A percentile compares a stretch with the other conserved stretches of the same genome.
Evolutionary conservation across 495 filamentous ascomycete species (phyloP).

Genomic region (Beverwykella pulmonaria): DNA sequence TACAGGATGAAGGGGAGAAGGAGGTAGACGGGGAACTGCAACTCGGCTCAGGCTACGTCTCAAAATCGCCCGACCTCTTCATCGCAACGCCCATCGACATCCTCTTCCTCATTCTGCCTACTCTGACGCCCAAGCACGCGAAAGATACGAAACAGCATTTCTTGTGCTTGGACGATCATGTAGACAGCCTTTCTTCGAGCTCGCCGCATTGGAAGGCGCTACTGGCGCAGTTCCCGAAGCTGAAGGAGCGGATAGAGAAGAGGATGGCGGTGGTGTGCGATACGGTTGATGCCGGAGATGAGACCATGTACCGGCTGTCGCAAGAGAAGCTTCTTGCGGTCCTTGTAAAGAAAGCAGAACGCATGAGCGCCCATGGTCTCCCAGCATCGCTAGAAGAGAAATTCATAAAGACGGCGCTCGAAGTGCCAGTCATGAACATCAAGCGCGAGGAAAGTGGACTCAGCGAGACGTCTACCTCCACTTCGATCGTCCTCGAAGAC

Average conservation of each 20-base stretch:
- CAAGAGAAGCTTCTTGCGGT: slow-evolving; percentile 67
- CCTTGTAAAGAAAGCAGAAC: slow-evolving; percentile 70
- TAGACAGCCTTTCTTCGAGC: slow-evolving; percentile 60
- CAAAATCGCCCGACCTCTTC: slow-evolving; percentile 68
- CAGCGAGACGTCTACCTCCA: slow-evolving; percentile 41
- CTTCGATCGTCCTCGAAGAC: slow-evolving; percentile 34
- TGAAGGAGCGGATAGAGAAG: slow-evolving; percentile 49
- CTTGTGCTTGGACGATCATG: slow-evolving; percentile 76
- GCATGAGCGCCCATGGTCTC: slow-evolving; percentile 65
- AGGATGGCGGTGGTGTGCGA: slow-evolving; percentile 73
- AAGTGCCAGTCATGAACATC: slow-evolving; percentile 64
- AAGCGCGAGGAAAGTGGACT: slow-evolving; percentile 39
- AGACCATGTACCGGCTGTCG: slow-evolving; percentile 77
- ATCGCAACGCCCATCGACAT: slow-evolving; percentile 83
- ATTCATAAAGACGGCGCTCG: slow-evolving; percentile 75
- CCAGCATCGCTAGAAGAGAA: slow-evolving; percentile 84
- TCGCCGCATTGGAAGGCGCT: slow-evolving; percentile 23
- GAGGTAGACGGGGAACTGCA: not conserved
- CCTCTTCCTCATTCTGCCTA: slow-evolving; percentile 79
- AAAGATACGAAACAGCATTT: slow-evolving; percentile 64
- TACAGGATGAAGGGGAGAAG: slow-evolving; percentile 22
- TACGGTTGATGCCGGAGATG: slow-evolving; percentile 75
- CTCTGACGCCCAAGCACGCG: slow-evolving; percentile 53
- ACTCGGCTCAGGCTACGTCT: slow-evolving; percentile 39
- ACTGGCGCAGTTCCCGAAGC: slow-evolving; percentile 51